Base-by-base conservation (phyloP, 2,329 filamentous ascomycete species). In the Mycosphaerella sp. region DNA sequence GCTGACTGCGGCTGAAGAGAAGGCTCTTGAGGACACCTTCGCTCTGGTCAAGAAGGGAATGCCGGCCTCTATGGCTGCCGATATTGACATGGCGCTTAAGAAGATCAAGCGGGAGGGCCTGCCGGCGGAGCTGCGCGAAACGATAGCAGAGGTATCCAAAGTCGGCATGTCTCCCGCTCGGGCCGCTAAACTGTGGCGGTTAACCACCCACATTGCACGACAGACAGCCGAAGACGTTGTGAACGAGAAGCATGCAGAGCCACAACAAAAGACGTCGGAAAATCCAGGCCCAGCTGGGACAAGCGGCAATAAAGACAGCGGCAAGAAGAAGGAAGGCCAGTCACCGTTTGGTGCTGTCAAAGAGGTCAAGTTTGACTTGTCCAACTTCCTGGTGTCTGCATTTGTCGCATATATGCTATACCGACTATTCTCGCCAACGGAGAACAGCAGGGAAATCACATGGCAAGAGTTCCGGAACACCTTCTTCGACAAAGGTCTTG, bases 391-490 rank as follows among this genome's bases (percentile, higher is more conserved):
- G 32, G 73, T 84, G 45, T 78, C 78, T 31, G 72, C 79, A 14
- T 78, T 87, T 62, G 71, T 84, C 34, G 74, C 81, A 9, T 87
- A 83, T 66, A 75, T 86, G 52, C 68, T 84, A 45, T 85, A 83
- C 70, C 76, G 79, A 53, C 77, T 80, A 79, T 89, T 21, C 21
- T 21, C 21, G 55, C 84, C 84, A 3, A 79, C 80, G 17, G 84
- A 87, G 59, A 79, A 77, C 58, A 78, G 75, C 52, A 78, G 83
- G 66, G 92, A 98, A 69, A 96, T 98, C 55, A 97, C 93, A 52
- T 98, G 90, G 89, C 91, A 98, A 73, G 93, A 98, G 74, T 89
- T 98, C 74, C 80, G 88, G 59, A 91, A 83, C 63, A 93, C 89
- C 32, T 97, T 95, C 78, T 78, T 98, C 57, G 90, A 96, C 73